Percentiles rank a stretch among this genome's conserved stretches.
phyloP scores from a whole-genome alignment of 2,329 filamentous ascomycete species.

The Colletotrichum liriopes region DNA sequence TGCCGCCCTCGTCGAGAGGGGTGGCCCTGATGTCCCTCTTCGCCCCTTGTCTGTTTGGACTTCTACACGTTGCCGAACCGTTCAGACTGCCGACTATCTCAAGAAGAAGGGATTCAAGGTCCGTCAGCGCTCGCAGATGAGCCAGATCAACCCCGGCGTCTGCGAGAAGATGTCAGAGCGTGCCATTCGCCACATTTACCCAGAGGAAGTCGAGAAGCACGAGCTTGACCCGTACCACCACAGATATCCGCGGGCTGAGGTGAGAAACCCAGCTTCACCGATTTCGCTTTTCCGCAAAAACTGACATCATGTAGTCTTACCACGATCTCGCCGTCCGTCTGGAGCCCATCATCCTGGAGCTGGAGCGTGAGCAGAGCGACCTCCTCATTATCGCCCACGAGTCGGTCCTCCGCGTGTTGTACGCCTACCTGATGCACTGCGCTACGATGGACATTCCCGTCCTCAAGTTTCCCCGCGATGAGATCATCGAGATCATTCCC shows the following conservation, averaged over 20 bases:
- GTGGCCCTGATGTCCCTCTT: slow-evolving; percentile 77
- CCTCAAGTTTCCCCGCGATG: slow-evolving; percentile 93
- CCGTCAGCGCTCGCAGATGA: slow-evolving; percentile 94
- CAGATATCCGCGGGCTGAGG: slow-evolving; percentile 94
- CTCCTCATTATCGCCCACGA: slow-evolving; percentile 99
- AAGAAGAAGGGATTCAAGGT: slow-evolving; percentile 86
- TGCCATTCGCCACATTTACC: slow-evolving; percentile 85
- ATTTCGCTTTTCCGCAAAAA: neutral
- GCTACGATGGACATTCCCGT: slow-evolving; percentile 94
- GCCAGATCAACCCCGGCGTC: slow-evolving; percentile 95
- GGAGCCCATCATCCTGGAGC: slow-evolving; percentile 96
- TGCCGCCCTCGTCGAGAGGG: slow-evolving; percentile 76
- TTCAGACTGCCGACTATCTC: slow-evolving; percentile 91
- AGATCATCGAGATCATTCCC: slow-evolving; percentile 99
- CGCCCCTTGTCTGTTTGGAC: slow-evolving; percentile 95
- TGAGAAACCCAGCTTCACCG: slow-evolving; percentile 55
- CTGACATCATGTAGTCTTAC: slow-evolving; percentile 79
- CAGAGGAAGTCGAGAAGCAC: slow-evolving; percentile 93
- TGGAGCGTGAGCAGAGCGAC: slow-evolving; percentile 97
- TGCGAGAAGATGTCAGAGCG: slow-evolving; percentile 94
- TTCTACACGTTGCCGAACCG: slow-evolving; percentile 89
- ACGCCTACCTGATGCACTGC: slow-evolving; percentile 98
- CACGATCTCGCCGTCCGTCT: slow-evolving; percentile 98
- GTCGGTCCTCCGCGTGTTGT: slow-evolving; percentile 95
- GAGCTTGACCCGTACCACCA: slow-evolving; percentile 97